Percentiles rank a stretch among this genome's conserved stretches.
Conservation (phyloP, 2,329 filamentous ascomycete genomes). For the Beauveria brongniartii region DNA sequence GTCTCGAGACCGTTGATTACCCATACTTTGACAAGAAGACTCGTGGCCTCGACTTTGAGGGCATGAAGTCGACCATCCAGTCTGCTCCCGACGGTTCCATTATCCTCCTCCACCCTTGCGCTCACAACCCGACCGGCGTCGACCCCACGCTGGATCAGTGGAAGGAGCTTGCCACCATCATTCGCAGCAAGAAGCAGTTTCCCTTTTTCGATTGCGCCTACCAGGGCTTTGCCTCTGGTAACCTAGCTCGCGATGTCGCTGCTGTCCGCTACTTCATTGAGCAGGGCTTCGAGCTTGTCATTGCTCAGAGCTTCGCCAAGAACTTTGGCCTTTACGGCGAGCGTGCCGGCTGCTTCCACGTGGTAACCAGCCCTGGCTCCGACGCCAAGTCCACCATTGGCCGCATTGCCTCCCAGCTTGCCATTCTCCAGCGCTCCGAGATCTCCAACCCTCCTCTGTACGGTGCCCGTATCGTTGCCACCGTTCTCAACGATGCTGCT, state of each 20-base stretch:
- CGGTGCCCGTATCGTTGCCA: constrained; percentile 79
- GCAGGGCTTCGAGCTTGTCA: constrained; percentile 79
- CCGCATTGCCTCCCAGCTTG: constrained; percentile 77
- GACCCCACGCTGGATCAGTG: constrained; percentile 92
- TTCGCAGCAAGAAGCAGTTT: constrained; percentile 76
- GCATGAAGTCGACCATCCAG: constrained; percentile 67
- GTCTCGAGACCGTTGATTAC: constrained; percentile 69
- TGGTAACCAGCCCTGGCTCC: constrained; percentile 65
- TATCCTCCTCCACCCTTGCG: constrained; percentile 88
- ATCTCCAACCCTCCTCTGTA: constrained; percentile 96
- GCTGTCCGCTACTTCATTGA: constrained; percentile 93
- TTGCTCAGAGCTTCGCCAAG: constrained; percentile 95
- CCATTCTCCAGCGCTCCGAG: constrained; percentile 91
- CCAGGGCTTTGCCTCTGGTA: constrained; percentile 93
- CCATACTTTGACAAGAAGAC: constrained; percentile 90
- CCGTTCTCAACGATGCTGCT: constrained; percentile 70
- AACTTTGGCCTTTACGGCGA: constrained; percentile 97
- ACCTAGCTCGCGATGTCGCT: constrained; percentile 75
- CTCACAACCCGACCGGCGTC: constrained; percentile 96
- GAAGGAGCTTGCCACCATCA: constrained; percentile 75
- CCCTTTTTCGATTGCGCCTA: constrained; percentile 98
- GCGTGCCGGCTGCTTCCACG: constrained; percentile 93
- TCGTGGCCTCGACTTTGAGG: constrained; percentile 84
- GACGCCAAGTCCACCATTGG: constrained; percentile 53
- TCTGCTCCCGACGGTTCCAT: constrained; percentile 71